Evolutionary conservation across 495 filamentous ascomycete genomes (phyloP).

Genomic region (Achaetomiella virescens): DNA sequence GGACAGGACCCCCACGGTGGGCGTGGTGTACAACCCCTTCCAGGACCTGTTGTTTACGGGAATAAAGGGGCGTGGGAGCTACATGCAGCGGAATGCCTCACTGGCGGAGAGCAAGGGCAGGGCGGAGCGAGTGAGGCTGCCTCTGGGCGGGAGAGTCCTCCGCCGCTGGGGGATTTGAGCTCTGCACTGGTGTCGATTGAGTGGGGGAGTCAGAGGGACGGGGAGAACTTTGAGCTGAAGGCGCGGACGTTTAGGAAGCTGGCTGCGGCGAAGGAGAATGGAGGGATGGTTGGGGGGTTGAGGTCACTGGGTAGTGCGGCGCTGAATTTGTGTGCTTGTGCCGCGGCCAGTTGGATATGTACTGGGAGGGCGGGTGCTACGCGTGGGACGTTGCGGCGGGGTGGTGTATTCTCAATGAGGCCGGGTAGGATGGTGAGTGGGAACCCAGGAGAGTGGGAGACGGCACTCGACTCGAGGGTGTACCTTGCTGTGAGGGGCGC

Average conservation of each 20-base stretch:
- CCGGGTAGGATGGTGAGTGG: constrained; percentile 75
- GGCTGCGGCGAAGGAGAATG: constrained; percentile 51
- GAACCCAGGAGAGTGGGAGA: constrained; percentile 71
- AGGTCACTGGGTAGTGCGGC: constrained; percentile 73
- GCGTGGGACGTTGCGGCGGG: constrained; percentile 92
- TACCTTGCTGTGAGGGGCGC: constrained; percentile 72
- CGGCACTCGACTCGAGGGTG: constrained; percentile 64
- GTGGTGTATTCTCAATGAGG: constrained; percentile 82
- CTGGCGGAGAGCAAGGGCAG: constrained; percentile 23
- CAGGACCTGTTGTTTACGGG: constrained; percentile 62
- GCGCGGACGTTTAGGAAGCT: constrained; percentile 61
- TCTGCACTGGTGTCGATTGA: constrained; percentile 65
- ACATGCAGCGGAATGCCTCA: constrained; percentile 39
- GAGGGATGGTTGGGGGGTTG: constrained; percentile 83
- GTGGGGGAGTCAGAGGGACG: constrained; percentile 70
- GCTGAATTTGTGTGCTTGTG: constrained; percentile 76
- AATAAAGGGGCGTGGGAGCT: constrained; percentile 64
- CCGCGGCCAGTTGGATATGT: constrained; percentile 73
- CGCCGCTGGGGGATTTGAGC: constrained; percentile 51
- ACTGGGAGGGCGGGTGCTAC: constrained; percentile 95
- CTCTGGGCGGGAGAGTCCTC: constrained; percentile 49
- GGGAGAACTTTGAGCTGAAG: constrained; percentile 72
- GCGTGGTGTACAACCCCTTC: constrained; percentile 82
- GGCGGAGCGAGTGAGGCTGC: constrained; percentile 32
- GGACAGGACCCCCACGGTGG: constrained; percentile 57